Evolutionary conservation across 2,329 filamentous ascomycete species (phyloP), one percentile per base, ranked within the genome.

Genomic region (Fragosphaeria purpurea): DNA sequence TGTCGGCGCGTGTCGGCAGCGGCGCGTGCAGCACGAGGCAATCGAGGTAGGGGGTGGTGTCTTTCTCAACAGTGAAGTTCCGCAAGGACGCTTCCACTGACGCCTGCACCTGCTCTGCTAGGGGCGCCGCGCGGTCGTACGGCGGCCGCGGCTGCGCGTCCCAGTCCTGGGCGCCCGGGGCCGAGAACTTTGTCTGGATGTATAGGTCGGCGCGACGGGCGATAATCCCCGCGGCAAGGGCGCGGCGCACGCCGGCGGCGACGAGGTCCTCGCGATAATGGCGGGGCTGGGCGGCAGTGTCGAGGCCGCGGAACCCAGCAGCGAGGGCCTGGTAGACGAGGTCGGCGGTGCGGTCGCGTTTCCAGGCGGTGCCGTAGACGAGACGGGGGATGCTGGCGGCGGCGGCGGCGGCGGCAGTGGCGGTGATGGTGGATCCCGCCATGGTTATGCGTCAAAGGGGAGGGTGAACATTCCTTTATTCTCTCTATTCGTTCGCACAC

Each of bases 301-400:
- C 87, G 53, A 93, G 69, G 44, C 73, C 85, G 35, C 80, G 75
- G 59, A 91, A 93, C 5, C 87, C 86, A 43, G 77, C 69, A 43
- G 72, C 71, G 37, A 93, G 62, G 2, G 88, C 87, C 55, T 75
- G 66, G 58, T 83, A 78, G 30, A 93, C 86, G 3, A 91, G 72
- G 50, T 77, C 70, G 22, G 76, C 73, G 0, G 85, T 88, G 13
- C 68, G 67, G 1, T 83, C 79, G 60, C 84, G 83, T 65, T 93
- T 93, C 86, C 87, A 91, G n/a, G 87, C 87, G 3, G 87, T 91
- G 47, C 87, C 87, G 63, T 93, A 93, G 55, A 93, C 60, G 34
- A 82, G 68, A 54, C 70, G 73, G 5, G 76, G 77, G 57, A 79
- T 72, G 12, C 59, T 22, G 22, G 22, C 22, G 22, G 22, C 22